Percentiles rank a stretch among this genome's conserved stretches.
Evolutionary conservation across 306 rosid species (phyloP).

Genomic region (Trifolium repens): DNA sequence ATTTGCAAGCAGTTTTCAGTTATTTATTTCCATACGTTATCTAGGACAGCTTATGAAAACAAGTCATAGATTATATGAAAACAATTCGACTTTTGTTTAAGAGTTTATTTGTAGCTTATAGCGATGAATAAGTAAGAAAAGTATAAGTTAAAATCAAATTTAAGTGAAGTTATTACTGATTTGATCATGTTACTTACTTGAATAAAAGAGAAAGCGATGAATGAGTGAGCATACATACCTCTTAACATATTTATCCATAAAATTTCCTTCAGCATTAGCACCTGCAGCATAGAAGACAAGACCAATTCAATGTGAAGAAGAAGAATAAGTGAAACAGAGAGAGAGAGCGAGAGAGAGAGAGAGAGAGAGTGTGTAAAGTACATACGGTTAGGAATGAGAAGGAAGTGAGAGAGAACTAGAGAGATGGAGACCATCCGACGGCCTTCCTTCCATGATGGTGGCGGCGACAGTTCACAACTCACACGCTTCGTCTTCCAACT

Average conservation of each 20-base stretch:
- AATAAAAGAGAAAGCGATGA: slow-evolving; percentile 8
- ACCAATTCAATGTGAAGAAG: neutral
- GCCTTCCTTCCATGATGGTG: slow-evolving; percentile 65
- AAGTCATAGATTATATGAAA: too few species aligned
- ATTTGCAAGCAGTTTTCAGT: neutral
- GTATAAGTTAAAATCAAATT: neutral
- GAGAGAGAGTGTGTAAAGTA: neutral
- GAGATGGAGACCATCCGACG: slow-evolving; percentile 73
- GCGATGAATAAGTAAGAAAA: neutral
- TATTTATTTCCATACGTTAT: neutral
- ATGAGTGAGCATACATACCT: slow-evolving; percentile 7
- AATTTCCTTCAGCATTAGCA: slow-evolving; percentile 59
- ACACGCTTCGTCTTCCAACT: slow-evolving; percentile 30
- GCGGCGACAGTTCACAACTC: slow-evolving; percentile 63
- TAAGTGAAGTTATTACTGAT: neutral
- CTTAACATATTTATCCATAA: slow-evolving; percentile 75
- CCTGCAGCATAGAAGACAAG: slow-evolving; percentile 48
- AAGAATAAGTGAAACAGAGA: neutral
- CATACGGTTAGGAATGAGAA: slow-evolving; percentile 63
- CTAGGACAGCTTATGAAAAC: neutral
- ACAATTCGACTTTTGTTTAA: too few species aligned
- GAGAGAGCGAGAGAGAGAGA: neutral
- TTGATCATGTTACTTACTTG: neutral
- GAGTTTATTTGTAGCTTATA: too few species aligned
- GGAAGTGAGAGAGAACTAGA: slow-evolving; percentile 58